phyloP scores from a whole-genome alignment of 805 yeast genomes.

The Yarrowia porcina region DNA sequence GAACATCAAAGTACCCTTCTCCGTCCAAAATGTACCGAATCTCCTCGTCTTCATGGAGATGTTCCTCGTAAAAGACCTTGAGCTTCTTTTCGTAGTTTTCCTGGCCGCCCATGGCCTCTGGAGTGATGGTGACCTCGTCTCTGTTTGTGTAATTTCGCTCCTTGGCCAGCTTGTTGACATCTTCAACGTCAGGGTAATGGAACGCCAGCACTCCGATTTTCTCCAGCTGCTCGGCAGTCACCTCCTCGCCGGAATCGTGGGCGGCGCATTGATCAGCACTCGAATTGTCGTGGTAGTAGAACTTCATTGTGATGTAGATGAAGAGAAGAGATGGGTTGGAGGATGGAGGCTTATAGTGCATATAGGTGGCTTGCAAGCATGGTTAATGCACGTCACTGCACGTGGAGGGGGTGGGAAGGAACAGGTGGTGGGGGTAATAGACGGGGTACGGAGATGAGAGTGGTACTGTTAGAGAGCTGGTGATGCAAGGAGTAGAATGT shows the following conservation, averaged over 20 bases:
- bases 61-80: slow-evolving; percentile 72
- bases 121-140: slow-evolving; percentile 63
- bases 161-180: slow-evolving; percentile 63
- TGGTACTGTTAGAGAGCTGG: neutral
- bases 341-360: too few relatives aligned
- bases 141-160: slow-evolving; percentile 76
- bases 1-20: slow-evolving; percentile 85
- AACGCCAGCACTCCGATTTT: slow-evolving; percentile 68
- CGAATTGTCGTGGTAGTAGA: slow-evolving; percentile 65
- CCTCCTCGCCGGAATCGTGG: slow-evolving; percentile 67
- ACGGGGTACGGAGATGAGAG: neutral
- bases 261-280: slow-evolving; percentile 59
- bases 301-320: slow-evolving; percentile 40
- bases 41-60: slow-evolving; percentile 95
- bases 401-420: neutral
- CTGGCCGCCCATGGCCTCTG: slow-evolving; percentile 59
- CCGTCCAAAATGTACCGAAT: slow-evolving; percentile 88
- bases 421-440: neutral
- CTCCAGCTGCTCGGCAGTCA: slow-evolving; percentile 49
- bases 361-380: neutral
- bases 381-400: slow-evolving; percentile 2
- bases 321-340: neutral
- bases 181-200: slow-evolving; percentile 47
- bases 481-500: neutral
- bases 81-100: slow-evolving; percentile 65